Base-by-base conservation (phyloP, 1,139 yeast species). In the Suhomyces choctaworum region DNA sequence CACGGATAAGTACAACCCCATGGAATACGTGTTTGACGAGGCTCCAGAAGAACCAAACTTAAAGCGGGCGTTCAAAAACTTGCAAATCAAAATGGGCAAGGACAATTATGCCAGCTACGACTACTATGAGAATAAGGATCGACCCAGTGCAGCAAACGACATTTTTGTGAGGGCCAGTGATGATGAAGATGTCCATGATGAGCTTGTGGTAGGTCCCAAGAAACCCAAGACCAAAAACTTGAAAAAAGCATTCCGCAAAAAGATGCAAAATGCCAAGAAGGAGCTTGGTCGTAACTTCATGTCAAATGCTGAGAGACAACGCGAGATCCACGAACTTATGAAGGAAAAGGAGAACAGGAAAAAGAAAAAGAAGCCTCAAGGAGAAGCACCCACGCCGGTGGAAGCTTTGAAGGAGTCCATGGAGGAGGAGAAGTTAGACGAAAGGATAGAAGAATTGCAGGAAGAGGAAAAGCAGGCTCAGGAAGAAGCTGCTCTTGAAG, bases 21-120 rank as follows among this genome's bases (percentile, higher is more conserved):
- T 66, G 51, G 73, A 68, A 40, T 46, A 53, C 25, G 75, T 70
- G 5, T 70, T 70, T 46, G 64, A 64, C 25, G 59, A 52, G 22
- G 53, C 56, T 2, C 57, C 43, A 7, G 44, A 45, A 25, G 47
- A 47, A 15, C 50, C 29, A 50, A 55, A 58, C 25, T 41, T 66
- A 17, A 52, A 54, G 28, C 47, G 49, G 29, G 67, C 65, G 1
- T 52, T 66, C 28, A 56, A 55, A 39, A 52, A 51, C 15, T 44
- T 68, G 17, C 64, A 58, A 33, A 51, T 51, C 5, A 60, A 56
- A 36, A 43, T 66, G 32, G 64, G 64, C 4, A 61, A 58, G 40
- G 62, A 60, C 27, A 60, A 64, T 33, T 65, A 65, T 38, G 46
- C 57, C 13, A 55, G 60, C 24, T 68, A 65, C 42, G 71, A 69